Conservation (phyloP, 495 filamentous ascomycete genomes). For the Neurospora terricola region DNA sequence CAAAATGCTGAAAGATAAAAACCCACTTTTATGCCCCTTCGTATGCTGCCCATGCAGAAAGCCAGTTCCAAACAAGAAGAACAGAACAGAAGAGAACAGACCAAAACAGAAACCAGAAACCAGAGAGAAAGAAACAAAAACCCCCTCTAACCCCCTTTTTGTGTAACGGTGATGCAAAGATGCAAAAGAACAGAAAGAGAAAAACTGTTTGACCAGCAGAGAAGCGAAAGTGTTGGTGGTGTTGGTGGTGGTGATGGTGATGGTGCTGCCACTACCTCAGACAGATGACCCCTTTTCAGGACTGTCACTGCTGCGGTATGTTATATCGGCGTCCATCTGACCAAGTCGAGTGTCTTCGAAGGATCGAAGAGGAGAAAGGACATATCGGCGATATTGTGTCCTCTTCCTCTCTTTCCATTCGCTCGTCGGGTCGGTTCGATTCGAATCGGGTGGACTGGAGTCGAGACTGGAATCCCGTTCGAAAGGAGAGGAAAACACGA, state of each 20-base stretch:
- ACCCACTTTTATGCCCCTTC: not conserved
- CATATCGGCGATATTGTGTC: not conserved
- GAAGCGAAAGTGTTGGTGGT: not conserved
- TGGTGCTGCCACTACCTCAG: not conserved
- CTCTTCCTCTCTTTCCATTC: not conserved
- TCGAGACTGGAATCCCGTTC: not conserved
- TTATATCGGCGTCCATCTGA: not conserved
- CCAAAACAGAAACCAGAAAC: not conserved
- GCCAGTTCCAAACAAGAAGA: not conserved
- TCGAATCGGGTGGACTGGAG: too few species aligned
- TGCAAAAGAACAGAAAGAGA: slow-evolving; percentile 1
- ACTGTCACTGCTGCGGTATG: too few species aligned
- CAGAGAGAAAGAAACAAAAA: not conserved
- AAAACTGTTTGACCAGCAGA: not conserved
- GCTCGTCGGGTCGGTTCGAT: too few species aligned
- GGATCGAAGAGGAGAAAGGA: not conserved
- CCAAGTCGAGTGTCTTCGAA: not conserved
- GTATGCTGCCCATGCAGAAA: not conserved
- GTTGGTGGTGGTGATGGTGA: not conserved
- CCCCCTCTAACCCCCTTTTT: not conserved
- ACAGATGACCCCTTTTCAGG: not conserved
- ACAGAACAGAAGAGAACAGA: not conserved
- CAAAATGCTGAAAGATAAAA: not conserved
- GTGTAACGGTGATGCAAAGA: not conserved
- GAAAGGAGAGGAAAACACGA: not conserved